Conservation (phyloP, 495 filamentous ascomycete species). For the Echria macrotheca region DNA sequence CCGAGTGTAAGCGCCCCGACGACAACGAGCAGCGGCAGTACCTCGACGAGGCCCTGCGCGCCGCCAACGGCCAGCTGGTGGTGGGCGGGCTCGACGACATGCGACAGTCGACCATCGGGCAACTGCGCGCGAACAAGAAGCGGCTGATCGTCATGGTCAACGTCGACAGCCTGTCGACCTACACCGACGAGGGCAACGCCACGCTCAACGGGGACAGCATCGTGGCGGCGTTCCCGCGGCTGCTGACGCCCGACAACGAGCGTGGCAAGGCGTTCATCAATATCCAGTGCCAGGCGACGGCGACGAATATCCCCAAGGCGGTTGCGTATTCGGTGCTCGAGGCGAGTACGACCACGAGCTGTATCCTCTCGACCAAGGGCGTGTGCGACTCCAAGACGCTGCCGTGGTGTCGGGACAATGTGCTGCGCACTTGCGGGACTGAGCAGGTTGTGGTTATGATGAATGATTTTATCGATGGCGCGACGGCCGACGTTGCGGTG, state of each 20-base stretch:
- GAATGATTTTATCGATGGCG: conserved; percentile 55
- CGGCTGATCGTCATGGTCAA: conserved; percentile 44
- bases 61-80: conserved; percentile 25
- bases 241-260: conserved; percentile 33
- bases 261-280: conserved; percentile 39
- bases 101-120: conserved; percentile 28
- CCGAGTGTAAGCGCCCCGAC: conserved; percentile 38
- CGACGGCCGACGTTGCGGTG: conserved; percentile 44
- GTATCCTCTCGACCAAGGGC: conserved; percentile 46
- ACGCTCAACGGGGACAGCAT: conserved; percentile 45
- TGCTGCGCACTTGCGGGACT: conserved; percentile 27
- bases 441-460: conserved; percentile 43
- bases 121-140: conserved; percentile 37
- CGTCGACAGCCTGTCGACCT: conserved; percentile 44
- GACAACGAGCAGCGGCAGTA: conserved; percentile 38
- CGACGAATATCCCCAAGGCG: conserved; percentile 45
- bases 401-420: conserved; percentile 43
- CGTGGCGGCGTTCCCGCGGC: conserved; percentile 34
- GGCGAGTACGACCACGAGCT: conserved; percentile 38
- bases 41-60: conserved; percentile 32
- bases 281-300: conserved; percentile 52
- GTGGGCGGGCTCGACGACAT: conserved; percentile 35
- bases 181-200: conserved; percentile 47
- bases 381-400: conserved; percentile 47
- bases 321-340: conserved; percentile 41